phyloP scores from a whole-genome alignment of 257 asterid genomes.

The Solanum gracilifrons region DNA sequence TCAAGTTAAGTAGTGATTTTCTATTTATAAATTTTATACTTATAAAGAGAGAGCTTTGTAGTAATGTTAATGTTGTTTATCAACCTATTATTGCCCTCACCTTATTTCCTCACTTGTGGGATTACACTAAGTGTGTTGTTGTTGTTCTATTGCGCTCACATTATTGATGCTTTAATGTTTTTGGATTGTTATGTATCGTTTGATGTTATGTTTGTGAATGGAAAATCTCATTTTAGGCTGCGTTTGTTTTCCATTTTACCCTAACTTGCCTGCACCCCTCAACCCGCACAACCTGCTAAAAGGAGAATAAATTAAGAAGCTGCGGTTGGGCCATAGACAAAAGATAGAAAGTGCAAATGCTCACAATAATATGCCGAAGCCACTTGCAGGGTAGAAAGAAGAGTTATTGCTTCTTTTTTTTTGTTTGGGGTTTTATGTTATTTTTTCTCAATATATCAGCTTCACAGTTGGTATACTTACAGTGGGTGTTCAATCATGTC shows the following conservation, averaged over 20 bases:
- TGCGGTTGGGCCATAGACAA: not conserved
- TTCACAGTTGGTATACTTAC: not conserved
- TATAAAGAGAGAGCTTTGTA: not conserved
- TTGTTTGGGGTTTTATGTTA: not conserved
- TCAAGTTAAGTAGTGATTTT: not conserved
- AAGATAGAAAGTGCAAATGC: not conserved
- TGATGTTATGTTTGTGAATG: not conserved
- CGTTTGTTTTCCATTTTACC: not conserved
- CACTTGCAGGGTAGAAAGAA: not conserved
- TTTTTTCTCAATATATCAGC: not conserved
- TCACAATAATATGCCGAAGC: not conserved
- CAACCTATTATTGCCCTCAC: not conserved
- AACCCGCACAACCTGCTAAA: not conserved
- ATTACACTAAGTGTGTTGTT: not conserved
- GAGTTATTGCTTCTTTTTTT: not conserved
- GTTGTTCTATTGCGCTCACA: not conserved
- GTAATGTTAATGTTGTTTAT: not conserved
- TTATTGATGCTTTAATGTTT: not conserved
- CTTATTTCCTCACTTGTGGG: not conserved
- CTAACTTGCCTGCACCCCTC: not conserved
- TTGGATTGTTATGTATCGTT: not conserved
- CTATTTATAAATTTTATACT: not conserved
- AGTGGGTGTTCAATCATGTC: not conserved
- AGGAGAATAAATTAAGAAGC: not conserved
- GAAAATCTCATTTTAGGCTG: not conserved